Conservation (phyloP, 495 filamentous ascomycete genomes). For the Staphylotrichum longicolle region DNA sequence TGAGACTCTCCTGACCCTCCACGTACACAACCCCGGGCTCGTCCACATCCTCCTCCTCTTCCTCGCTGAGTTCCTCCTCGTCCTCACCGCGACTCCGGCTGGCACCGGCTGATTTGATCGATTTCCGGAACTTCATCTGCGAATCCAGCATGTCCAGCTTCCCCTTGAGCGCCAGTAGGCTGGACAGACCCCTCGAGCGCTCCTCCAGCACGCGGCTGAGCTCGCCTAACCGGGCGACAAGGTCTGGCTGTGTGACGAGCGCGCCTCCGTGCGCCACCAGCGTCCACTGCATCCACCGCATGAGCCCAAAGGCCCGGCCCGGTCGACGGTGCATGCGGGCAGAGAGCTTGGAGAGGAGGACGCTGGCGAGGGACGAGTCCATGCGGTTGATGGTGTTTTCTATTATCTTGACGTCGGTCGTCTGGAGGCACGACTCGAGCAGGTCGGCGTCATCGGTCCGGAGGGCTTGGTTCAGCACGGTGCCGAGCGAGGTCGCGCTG, state of each 20-base stretch:
- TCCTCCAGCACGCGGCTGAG: conserved; percentile 83
- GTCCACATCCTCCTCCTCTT: conserved; percentile 56
- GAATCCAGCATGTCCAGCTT: conserved; percentile 88
- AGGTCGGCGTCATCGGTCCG: conserved; percentile 84
- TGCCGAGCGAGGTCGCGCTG: conserved; percentile 77
- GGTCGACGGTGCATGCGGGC: conserved; percentile 84
- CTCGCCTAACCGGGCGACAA: conserved; percentile 70
- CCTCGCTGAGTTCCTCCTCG: conserved; percentile 79
- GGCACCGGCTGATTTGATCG: conserved; percentile 45
- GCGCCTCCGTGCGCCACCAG: conserved; percentile 93
- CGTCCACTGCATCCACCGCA: conserved; percentile 95
- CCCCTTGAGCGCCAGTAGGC: conserved; percentile 82
- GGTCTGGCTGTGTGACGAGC: conserved; percentile 73
- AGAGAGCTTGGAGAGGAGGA: conserved; percentile 76
- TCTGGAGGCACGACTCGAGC: conserved; percentile 87
- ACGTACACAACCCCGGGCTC: conserved; percentile 73
- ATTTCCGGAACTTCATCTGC: conserved; percentile 75
- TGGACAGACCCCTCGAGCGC: conserved; percentile 76
- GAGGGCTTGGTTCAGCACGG: conserved; percentile 87
- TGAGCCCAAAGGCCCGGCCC: conserved; percentile 84
- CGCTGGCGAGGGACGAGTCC: conserved; percentile 75
- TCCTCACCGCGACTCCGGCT: conserved; percentile 44
- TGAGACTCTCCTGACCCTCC: conserved; percentile 66
- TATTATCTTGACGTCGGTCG: conserved; percentile 68
- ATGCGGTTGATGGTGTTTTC: conserved; percentile 85